Conservation (phyloP, 2,329 filamentous ascomycete genomes). For the Xylariaceae sp. region DNA sequence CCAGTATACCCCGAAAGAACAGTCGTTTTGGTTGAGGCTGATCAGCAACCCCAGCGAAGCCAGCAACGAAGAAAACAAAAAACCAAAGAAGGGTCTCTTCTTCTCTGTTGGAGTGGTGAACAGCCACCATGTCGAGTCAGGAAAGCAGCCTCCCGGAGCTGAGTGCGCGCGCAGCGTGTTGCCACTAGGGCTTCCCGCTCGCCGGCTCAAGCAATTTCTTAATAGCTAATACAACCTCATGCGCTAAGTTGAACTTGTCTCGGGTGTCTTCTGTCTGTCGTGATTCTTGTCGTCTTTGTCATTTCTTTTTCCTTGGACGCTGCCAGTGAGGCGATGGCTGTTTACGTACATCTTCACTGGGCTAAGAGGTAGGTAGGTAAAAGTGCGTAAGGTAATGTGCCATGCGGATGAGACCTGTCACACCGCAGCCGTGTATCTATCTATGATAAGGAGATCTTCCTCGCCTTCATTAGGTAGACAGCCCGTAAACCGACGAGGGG, state of each 20-base stretch:
- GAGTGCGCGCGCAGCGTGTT: slow-evolving; percentile 13
- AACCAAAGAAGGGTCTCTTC: slow-evolving; percentile 9
- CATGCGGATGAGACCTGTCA: no score
- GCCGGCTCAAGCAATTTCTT: slow-evolving; percentile 20
- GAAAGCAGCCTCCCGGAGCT: slow-evolving; percentile 12
- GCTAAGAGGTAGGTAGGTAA: no score
- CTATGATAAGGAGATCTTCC: no score
- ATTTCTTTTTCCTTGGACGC: no score
- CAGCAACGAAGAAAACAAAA: slow-evolving; percentile 14
- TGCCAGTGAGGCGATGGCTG: no score
- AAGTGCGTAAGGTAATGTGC: no score
- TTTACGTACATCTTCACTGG: no score
- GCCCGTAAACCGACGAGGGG: no score
- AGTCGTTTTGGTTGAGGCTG: slow-evolving; percentile 20
- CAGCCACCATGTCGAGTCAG: slow-evolving; percentile 9
- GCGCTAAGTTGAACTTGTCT: slow-evolving; percentile 12
- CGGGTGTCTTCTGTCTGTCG: background rate
- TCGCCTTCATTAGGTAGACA: no score
- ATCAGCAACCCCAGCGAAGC: slow-evolving; percentile 13
- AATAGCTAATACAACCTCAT: slow-evolving; percentile 27
- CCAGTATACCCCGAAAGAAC: slow-evolving; percentile 27
- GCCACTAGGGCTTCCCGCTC: slow-evolving; percentile 18
- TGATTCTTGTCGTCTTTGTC: no score
- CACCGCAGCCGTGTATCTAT: no score
- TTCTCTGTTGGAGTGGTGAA: slow-evolving; percentile 7